A percentile compares a stretch with the other conserved stretches of the same genome.
phyloP scores from a whole-genome alignment of 495 filamentous ascomycete species.

The Hyaloscypha bicolor region DNA sequence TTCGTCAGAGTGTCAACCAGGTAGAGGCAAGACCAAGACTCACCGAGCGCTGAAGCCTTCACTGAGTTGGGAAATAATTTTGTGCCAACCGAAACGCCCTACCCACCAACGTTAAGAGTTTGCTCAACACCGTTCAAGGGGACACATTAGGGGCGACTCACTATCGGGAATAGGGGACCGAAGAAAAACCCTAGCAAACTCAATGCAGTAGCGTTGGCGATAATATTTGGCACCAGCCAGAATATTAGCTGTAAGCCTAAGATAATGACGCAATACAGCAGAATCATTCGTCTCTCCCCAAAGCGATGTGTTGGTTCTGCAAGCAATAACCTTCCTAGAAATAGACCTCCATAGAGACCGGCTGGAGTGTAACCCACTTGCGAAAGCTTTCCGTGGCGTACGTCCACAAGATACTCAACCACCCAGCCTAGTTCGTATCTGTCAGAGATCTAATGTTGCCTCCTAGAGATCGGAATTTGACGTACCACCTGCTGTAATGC shows the following conservation, averaged over 20 bases:
- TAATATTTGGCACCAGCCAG: constrained; percentile 69
- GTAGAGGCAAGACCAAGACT: not conserved
- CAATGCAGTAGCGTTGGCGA: constrained; percentile 69
- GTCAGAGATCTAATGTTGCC: constrained; percentile 8
- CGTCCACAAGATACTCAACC: constrained; percentile 69
- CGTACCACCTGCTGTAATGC: constrained; percentile 46
- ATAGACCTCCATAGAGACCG: constrained; percentile 69
- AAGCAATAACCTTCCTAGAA: constrained; percentile 51
- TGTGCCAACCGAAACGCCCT: constrained; percentile 43
- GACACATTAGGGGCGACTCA: constrained; percentile 19
- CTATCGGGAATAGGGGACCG: constrained; percentile 49
- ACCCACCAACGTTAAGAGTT: not conserved
- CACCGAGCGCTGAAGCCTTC: constrained; percentile 39
- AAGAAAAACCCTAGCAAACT: constrained; percentile 75
- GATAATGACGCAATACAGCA: constrained; percentile 46
- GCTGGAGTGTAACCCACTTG: constrained; percentile 70
- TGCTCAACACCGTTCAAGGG: not conserved
- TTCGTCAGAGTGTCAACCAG: not conserved
- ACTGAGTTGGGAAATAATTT: constrained; percentile 45
- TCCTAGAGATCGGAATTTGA: constrained; percentile 1
- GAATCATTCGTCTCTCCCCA: constrained; percentile 51
- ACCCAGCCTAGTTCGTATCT: constrained; percentile 49
- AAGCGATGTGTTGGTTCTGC: constrained; percentile 55
- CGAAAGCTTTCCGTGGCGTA: constrained; percentile 61
- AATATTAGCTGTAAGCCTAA: constrained; percentile 60